Evolutionary conservation across 2,329 filamentous ascomycete genomes (phyloP), one percentile per base, ranked within the genome.

Genomic region (Fusarium sp.): DNA sequence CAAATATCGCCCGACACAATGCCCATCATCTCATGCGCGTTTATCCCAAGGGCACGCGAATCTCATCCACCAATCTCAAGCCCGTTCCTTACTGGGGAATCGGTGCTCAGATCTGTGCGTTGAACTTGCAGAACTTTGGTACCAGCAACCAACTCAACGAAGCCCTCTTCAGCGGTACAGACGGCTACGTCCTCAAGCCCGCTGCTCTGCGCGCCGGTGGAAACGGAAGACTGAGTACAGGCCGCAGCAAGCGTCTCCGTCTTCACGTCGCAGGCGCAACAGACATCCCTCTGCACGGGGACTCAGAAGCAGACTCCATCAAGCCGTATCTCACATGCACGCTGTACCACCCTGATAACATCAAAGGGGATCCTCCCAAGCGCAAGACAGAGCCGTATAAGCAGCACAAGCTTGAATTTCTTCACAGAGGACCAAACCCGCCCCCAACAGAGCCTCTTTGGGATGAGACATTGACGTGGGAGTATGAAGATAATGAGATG

Each of bases 81-180:
- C 90, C 90, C 0, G 86, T 90, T 0, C 85, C 87, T 0, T 93
- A 91, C 78, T 93, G 91, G 91, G 90, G 86, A 12, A 79, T 92
- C 8, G 91, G 91, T 3, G 90, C 91, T 6, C 91, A 93, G 75
- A 90, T 93, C 53, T 92, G 90, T 78, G 91, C 91, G 7, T 84
- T 93, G 59, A 93, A 93, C 81, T 91, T 90, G 89, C 91, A 93
- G 77, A 91, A 87, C 0, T 93, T 92, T 72, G 90, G 90, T 39
- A 87, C 87, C 12, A 87, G 87, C 76, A 90, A 91, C 83, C 91
- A 93, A 80, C 84, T 93, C 73, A 93, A 93, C 78, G 90, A 92
- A 76, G 91, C 91, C 0, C 83, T 93, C 1, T 93, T 93, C 80
- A 86, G 84, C 53, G 90, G 90, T 18, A 90, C 90, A 0, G 89